phyloP scores from a whole-genome alignment of 2,329 filamentous ascomycete species.

The Rosellinia necatrix region DNA sequence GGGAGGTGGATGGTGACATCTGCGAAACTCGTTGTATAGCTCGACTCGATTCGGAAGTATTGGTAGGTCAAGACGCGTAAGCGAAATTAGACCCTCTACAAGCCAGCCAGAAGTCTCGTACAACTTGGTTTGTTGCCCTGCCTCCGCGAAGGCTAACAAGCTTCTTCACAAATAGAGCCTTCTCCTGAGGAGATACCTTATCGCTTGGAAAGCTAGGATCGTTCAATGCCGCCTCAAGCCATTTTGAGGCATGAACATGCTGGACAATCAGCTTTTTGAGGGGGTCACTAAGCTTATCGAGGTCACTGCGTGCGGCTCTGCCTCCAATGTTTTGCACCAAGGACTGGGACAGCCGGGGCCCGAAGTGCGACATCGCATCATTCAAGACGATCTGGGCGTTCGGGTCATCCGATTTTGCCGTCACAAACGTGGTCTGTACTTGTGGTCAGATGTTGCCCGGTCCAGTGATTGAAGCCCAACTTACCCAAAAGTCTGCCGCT shows the following conservation, averaged over 20 bases:
- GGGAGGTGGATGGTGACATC: neutral
- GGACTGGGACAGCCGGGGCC: slow-evolving; percentile 62
- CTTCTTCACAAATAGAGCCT: slow-evolving; percentile 67
- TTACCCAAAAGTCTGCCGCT: slow-evolving; percentile 76
- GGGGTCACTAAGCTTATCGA: slow-evolving; percentile 72
- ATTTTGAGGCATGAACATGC: slow-evolving; percentile 60
- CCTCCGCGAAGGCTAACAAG: slow-evolving; percentile 68
- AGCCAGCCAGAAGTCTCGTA: slow-evolving; percentile 74
- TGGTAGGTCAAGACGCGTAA: slow-evolving; percentile 56
- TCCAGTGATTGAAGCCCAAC: slow-evolving; percentile 29
- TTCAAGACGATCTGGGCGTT: slow-evolving; percentile 51
- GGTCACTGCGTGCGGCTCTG: slow-evolving; percentile 69
- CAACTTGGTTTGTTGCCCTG: slow-evolving; percentile 66
- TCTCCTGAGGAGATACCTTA: slow-evolving; percentile 64
- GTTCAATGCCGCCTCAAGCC: slow-evolving; percentile 65
- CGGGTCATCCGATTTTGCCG: slow-evolving; percentile 49
- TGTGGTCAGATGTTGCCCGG: slow-evolving; percentile 8
- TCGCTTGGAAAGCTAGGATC: slow-evolving; percentile 61
- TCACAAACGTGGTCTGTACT: slow-evolving; percentile 57
- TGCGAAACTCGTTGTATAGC: neutral
- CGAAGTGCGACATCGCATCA: slow-evolving; percentile 61
- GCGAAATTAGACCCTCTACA: slow-evolving; percentile 66
- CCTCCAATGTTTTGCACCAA: slow-evolving; percentile 71
- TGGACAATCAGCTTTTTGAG: slow-evolving; percentile 69
- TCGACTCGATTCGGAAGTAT: neutral